Conservation (phyloP, 2,329 filamentous ascomycete genomes). For the Pseudogymnoascus sp. region DNA sequence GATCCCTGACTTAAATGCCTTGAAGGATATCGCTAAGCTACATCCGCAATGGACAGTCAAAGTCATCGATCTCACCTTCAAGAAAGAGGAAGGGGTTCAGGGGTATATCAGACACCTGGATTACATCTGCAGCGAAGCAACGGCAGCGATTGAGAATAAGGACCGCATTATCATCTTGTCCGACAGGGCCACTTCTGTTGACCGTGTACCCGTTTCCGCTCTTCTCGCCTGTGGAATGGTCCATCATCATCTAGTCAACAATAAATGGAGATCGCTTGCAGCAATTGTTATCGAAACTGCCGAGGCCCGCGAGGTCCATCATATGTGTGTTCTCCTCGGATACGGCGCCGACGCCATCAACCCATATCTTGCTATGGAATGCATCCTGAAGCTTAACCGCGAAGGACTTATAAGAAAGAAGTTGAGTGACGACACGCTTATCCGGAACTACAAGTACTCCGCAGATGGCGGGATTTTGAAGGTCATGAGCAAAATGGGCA, state of each 20-base stretch:
- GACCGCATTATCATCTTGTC: constrained; percentile 86
- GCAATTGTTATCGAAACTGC: constrained; percentile 87
- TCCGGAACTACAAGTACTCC: constrained; percentile 95
- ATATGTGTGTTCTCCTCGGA: constrained; percentile 96
- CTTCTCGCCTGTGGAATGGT: constrained; percentile 87
- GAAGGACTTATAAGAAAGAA: constrained; percentile 91
- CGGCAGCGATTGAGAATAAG: constrained; percentile 72
- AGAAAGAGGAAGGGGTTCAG: constrained; percentile 72
- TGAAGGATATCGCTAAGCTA: constrained; percentile 68
- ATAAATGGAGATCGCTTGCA: constrained; percentile 88
- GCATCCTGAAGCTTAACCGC: constrained; percentile 91
- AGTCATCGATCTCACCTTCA: constrained; percentile 87
- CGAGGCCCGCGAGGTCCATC: constrained; percentile 93
- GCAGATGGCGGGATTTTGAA: constrained; percentile 95
- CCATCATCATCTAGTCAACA: constrained; percentile 89
- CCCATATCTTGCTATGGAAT: constrained; percentile 93
- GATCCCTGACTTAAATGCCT: constrained; percentile 81
- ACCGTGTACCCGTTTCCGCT: constrained; percentile 79
- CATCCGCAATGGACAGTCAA: constrained; percentile 81
- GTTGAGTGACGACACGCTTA: constrained; percentile 71
- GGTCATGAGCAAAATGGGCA: constrained; percentile 99
- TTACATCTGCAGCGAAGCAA: constrained; percentile 77
- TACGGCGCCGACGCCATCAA: constrained; percentile 94
- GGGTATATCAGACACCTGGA: constrained; percentile 87
- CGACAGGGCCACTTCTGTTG: constrained; percentile 75